Evolutionary conservation across 805 yeast species (phyloP), one percentile per base, ranked within the genome.

Genomic region (Metschnikowia lachancei): DNA sequence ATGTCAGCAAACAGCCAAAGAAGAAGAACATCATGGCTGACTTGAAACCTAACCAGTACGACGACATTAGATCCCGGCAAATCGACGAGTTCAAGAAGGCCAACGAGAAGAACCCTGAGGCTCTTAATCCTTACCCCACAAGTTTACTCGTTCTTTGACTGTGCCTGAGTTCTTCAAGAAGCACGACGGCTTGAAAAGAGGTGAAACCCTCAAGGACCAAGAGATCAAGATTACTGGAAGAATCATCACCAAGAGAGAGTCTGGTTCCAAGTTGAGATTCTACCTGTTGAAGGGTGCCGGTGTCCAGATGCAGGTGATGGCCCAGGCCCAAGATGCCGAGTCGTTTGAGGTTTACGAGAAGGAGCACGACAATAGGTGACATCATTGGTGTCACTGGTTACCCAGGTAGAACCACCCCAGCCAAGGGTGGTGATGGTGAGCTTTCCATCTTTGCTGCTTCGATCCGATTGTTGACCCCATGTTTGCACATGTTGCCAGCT

Each of bases 341-440:
- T 55, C 61, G 32, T 52, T 60, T 41, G 76, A 69, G 56, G 80
- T 73, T 47, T 88, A 84, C 68, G 92, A 87, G 64, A 65, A 69
- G 62, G 67, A 77, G 78, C 97, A 92, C 67, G 96, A 89, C 57
- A 67, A 85, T 98, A 79, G 99, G 99, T 75, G 99, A 92, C 69
- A 85, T 94, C 60, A 82, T 94, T 56, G 99, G 99, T 75, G 91
- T 94, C 56, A 83, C 79, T 61, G 99, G 99, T 62, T 94, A 89
- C 74, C 98, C 97, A 54, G 97, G 95, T 67, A 85, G 95, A 75
- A 92, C 99, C 53, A 82, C 86, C 55, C 99, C 99, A 58, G 91
- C 91, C 75, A 91, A 91, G 69, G 98, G 99, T 69, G 98, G 97
- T 71, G 99, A 94, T 63, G 99, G 99, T 72, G 98, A 94, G 70